These are phyloP conservation scores for Prunus kanzakura DNA, from an alignment of 306 rosid genomes.

Conservation along the genomic window DNA sequence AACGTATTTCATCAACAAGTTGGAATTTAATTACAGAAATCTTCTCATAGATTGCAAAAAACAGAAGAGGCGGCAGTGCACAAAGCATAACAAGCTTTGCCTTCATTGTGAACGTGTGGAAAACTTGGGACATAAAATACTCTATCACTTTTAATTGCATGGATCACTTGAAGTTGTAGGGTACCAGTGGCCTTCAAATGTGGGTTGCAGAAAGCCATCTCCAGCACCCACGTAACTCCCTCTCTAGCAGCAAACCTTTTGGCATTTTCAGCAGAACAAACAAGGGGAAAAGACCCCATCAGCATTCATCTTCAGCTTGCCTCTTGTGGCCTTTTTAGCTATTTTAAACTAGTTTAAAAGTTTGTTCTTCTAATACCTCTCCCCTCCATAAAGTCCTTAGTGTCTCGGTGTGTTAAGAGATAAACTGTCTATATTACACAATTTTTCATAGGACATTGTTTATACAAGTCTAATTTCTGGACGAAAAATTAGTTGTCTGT, in stretches of 20 bases:
- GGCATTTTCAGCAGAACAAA: neutral
- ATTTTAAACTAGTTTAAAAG: neutral
- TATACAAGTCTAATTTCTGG: slow-evolving; percentile 3
- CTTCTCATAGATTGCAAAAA: neutral
- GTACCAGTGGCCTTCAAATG: neutral
- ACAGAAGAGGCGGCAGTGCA: neutral
- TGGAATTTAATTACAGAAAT: neutral
- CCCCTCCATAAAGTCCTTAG: slow-evolving; percentile 8
- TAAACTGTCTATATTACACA: neutral
- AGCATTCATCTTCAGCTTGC: neutral
- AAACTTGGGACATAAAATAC: neutral
- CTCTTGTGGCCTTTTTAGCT: no score
- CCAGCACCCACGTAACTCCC: neutral
- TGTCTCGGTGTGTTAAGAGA: neutral
- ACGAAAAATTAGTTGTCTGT: neutral
- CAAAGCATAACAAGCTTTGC: neutral
- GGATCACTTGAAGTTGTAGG: neutral
- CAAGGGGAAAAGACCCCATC: neutral
- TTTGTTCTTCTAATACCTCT: neutral
- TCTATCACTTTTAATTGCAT: neutral
- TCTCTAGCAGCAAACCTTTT: neutral
- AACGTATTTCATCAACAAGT: no score
- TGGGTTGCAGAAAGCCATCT: neutral
- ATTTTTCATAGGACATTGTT: neutral
- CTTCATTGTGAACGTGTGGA: neutral